These are phyloP conservation scores for Rhizopogon rudus DNA, from an alignment of 768 basidiomycete species.

Conservation along the genomic window DNA sequence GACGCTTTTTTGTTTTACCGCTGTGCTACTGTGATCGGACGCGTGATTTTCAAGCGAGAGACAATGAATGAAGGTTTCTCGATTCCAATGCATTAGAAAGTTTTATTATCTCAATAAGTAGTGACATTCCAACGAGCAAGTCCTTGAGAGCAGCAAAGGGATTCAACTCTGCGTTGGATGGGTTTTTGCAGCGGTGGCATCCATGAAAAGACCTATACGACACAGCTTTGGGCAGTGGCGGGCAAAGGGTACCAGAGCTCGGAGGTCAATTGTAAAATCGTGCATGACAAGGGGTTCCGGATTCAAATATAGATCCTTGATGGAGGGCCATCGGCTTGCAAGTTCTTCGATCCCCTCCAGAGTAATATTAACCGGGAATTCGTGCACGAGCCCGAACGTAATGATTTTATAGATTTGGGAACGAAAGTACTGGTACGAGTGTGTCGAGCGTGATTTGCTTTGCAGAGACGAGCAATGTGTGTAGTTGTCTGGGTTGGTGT, in stretches of 20 bases:
- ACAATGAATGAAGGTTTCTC: background rate
- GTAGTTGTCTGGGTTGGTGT: slow-evolving; percentile 39
- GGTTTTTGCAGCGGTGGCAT: slow-evolving; percentile 24
- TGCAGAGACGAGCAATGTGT: slow-evolving; percentile 27
- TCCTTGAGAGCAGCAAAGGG: too few species aligned
- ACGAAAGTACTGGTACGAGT: slow-evolving; percentile 31
- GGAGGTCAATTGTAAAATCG: slow-evolving; percentile 28
- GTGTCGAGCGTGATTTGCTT: slow-evolving; percentile 30
- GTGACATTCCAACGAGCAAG: too few species aligned
- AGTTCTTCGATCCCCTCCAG: slow-evolving; percentile 41
- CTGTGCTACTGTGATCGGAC: background rate
- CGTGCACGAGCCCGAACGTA: slow-evolving; percentile 29
- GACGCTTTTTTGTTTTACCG: background rate
- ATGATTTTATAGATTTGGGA: slow-evolving; percentile 23
- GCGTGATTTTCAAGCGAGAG: background rate
- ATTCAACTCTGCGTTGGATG: background rate
- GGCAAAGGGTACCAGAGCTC: slow-evolving; percentile 36
- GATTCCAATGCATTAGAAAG: background rate
- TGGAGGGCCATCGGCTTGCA: slow-evolving; percentile 38
- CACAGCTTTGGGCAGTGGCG: slow-evolving; percentile 34
- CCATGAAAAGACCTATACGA: slow-evolving; percentile 32
- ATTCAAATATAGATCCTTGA: slow-evolving; percentile 42
- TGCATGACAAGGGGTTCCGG: slow-evolving; percentile 35
- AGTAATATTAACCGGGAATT: slow-evolving; percentile 27
- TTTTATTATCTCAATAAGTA: background rate